Conservation (phyloP, 1,139 yeast genomes). For the Magnusiomyces sp. region DNA sequence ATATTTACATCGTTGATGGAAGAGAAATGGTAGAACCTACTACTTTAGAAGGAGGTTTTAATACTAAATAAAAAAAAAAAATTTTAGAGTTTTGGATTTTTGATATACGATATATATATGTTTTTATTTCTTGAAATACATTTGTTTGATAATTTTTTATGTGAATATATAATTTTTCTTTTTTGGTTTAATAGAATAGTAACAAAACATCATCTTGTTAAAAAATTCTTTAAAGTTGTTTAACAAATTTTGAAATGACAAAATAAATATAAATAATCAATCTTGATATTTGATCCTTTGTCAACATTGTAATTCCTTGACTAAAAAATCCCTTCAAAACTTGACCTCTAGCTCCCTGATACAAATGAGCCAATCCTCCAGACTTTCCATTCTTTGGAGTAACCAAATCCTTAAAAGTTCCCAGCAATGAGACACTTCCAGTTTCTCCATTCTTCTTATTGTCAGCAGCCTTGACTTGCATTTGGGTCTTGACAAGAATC, state of each 20-base stretch:
- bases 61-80: background rate
- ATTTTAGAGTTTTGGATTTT: background rate
- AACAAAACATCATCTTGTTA: constrained; percentile 3
- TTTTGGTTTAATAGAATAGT: background rate
- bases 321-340: constrained; percentile 31
- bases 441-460: constrained; percentile 36
- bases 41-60: no score
- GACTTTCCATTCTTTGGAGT: constrained; percentile 26
- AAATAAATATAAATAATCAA: constrained; percentile 24
- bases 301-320: constrained; percentile 33
- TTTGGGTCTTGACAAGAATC: constrained; percentile 56
- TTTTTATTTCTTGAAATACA: background rate
- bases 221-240: background rate
- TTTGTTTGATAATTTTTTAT: background rate
- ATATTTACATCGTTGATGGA: no score
- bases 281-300: constrained; percentile 29
- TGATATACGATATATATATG: background rate
- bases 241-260: constrained; percentile 6
- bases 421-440: constrained; percentile 45
- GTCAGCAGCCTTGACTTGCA: constrained; percentile 52
- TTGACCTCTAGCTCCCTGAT: constrained; percentile 45
- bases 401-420: constrained; percentile 54
- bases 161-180: background rate
- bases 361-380: constrained; percentile 64
- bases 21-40: no score